Conservation (phyloP, 169 alveolate species). For the Eimeria nieschulzi region DNA sequence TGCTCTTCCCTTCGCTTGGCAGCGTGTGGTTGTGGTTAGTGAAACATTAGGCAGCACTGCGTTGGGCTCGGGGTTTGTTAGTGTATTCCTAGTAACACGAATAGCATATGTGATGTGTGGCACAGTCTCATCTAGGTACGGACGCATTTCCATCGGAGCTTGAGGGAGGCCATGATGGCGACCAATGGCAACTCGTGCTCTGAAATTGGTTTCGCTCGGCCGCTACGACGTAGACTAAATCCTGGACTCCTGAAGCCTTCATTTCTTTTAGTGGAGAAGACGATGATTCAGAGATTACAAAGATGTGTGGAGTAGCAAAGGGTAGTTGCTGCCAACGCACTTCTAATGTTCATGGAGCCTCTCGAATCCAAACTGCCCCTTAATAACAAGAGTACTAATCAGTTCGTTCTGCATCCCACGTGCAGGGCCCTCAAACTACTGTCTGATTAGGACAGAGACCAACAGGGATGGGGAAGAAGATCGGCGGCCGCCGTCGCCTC, state of each 20-base stretch:
- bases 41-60: no score
- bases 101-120: background rate
- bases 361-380: background rate
- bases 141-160: conserved; percentile 71
- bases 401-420: no score
- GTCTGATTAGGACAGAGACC: no score
- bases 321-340: background rate
- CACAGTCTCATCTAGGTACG: conserved; percentile 54
- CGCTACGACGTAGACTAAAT: no score
- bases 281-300: background rate
- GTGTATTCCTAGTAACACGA: no score
- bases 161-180: conserved; percentile 75
- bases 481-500: no score
- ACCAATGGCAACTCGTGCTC: conserved; percentile 73
- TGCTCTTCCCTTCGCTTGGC: background rate
- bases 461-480: no score
- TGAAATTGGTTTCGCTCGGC: background rate
- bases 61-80: no score
- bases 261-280: background rate
- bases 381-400: no score
- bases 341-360: background rate
- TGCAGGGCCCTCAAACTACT: no score
- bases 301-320: background rate
- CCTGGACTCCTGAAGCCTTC: background rate
- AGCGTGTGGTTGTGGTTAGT: background rate